A percentile compares a stretch with the other conserved stretches of the same genome.
phyloP scores from a whole-genome alignment of 352 stramenopile genomes.

The Globisporangium cystogenes region DNA sequence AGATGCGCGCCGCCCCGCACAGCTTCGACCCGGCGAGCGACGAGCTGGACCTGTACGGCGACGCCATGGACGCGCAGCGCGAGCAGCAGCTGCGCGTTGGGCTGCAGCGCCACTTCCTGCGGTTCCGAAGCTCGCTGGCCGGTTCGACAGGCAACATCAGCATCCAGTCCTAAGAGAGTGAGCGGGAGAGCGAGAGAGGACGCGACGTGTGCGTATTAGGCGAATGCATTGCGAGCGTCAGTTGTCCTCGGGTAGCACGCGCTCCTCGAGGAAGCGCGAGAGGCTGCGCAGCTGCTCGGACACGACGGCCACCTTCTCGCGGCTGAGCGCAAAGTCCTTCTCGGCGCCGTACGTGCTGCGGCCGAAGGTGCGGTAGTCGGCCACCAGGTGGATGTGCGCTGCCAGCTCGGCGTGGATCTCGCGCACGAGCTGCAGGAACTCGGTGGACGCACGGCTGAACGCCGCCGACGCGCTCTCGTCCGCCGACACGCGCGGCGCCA shows the following conservation, averaged over 20 bases:
- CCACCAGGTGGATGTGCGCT: conserved; percentile 80
- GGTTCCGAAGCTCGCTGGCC: conserved; percentile 22
- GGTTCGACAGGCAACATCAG: background rate
- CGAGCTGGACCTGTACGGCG: conserved; percentile 8
- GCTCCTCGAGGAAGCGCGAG: conserved; percentile 72
- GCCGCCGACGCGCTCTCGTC: conserved; percentile 63
- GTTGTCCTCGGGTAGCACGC: conserved; percentile 60
- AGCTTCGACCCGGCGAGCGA: conserved; percentile 10
- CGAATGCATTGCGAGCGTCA: conserved; percentile 12
- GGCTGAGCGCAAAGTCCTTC: conserved; percentile 71
- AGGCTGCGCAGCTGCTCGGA: conserved; percentile 71
- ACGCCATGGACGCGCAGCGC: conserved; percentile 21
- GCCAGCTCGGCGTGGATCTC: conserved; percentile 82
- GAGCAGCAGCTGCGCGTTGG: conserved; percentile 33
- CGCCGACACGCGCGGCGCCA: conserved; percentile 51
- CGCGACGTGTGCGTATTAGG: background rate
- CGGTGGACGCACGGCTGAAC: conserved; percentile 73
- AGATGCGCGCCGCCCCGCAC: background rate
- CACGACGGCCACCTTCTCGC: conserved; percentile 76
- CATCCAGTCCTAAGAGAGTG: background rate
- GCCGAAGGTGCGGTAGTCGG: conserved; percentile 78
- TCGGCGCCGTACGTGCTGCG: conserved; percentile 82
- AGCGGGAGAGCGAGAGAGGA: too few relatives aligned
- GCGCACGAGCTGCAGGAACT: conserved; percentile 85
- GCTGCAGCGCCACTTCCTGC: conserved; percentile 60